Percentiles rank a stretch among this genome's conserved stretches.
These are phyloP conservation scores for Hypoxylon sp. DNA, from an alignment of 2,329 filamentous ascomycete genomes.

Conservation along the genomic window DNA sequence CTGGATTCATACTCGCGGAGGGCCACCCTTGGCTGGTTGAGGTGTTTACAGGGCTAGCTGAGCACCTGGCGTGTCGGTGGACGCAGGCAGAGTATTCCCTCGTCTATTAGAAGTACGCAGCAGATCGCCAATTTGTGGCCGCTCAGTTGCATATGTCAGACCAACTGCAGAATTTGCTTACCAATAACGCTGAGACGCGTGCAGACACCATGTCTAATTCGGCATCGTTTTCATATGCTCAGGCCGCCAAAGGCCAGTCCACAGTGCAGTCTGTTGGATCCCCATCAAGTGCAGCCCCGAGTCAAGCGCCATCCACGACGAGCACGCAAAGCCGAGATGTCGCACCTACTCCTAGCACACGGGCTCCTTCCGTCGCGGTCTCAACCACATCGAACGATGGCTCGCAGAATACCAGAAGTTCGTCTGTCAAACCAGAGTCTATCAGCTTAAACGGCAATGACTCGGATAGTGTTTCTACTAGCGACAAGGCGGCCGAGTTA, in stretches of 20 bases:
- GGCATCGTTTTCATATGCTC: conserved; percentile 89
- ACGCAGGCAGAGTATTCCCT: conserved; percentile 46
- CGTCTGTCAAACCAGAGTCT: conserved; percentile 48
- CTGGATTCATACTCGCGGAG: conserved; percentile 33
- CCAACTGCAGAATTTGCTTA: conserved; percentile 33
- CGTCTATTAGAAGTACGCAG: conserved; percentile 44
- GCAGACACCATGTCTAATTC: conserved; percentile 63
- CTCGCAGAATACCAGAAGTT: conserved; percentile 45
- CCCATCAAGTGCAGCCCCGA: conserved; percentile 50
- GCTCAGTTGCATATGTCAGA: conserved; percentile 37
- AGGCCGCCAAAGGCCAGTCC: conserved; percentile 87
- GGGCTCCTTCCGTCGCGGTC: conserved; percentile 53
- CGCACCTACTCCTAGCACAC: conserved; percentile 53
- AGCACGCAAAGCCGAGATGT: conserved; percentile 55
- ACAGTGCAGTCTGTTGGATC: conserved; percentile 53
- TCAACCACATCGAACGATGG: conserved; percentile 56
- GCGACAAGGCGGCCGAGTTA: conserved; percentile 42
- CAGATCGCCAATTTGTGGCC: conserved; percentile 40
- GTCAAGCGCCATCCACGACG: conserved; percentile 51
- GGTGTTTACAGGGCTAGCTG: conserved; percentile 47
- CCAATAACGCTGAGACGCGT: conserved; percentile 26
- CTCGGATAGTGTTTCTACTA: conserved; percentile 36
- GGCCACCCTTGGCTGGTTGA: conserved; percentile 42
- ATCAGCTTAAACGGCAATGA: conserved; percentile 39
- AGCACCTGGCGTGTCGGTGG: conserved; percentile 48